Conservation (phyloP, 257 asterid genomes). For the Solanum dulcamara region DNA sequence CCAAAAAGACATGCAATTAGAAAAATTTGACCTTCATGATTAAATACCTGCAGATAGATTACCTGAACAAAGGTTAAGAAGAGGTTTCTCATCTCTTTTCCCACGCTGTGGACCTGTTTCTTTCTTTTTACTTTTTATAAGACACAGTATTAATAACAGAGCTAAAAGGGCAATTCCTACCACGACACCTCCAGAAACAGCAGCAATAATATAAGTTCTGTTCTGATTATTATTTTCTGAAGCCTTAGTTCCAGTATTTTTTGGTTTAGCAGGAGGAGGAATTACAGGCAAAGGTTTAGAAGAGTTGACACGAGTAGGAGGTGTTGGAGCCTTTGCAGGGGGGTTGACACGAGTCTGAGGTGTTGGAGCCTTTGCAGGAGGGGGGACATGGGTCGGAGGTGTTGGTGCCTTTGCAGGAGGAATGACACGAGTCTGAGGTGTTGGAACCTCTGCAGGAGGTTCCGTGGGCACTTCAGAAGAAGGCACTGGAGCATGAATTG, state of each 20-base stretch:
- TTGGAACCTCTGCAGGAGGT: constrained; percentile 10
- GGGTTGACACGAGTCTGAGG: neutral
- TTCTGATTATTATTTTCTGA: neutral
- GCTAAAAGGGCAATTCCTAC: constrained; percentile 36
- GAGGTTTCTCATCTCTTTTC: constrained; percentile 55
- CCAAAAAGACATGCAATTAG: neutral
- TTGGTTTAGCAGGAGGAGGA: constrained; percentile 2
- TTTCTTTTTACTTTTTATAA: constrained; percentile 16
- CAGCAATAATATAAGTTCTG: constrained; percentile 16
- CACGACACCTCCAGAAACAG: constrained; percentile 26
- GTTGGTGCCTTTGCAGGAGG: neutral
- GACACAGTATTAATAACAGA: constrained; percentile 26
- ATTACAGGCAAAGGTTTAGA: constrained; percentile 1
- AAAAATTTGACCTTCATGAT: neutral
- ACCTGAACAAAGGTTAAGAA: constrained; percentile 40
- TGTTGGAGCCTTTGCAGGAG: neutral
- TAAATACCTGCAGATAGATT: constrained; percentile 45
- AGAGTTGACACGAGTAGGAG: neutral
- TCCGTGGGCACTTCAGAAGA: constrained; percentile 1
- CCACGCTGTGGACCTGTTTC: constrained; percentile 25
- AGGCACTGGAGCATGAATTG: constrained; percentile 10
- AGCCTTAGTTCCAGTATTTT: constrained; percentile 1
- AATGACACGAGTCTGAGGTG: neutral
- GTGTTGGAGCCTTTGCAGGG: neutral
- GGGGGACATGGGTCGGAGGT: neutral